These are phyloP conservation scores for Hygrophoropsis aurantiaca DNA, from an alignment of 768 basidiomycete species.

Conservation along the genomic window DNA sequence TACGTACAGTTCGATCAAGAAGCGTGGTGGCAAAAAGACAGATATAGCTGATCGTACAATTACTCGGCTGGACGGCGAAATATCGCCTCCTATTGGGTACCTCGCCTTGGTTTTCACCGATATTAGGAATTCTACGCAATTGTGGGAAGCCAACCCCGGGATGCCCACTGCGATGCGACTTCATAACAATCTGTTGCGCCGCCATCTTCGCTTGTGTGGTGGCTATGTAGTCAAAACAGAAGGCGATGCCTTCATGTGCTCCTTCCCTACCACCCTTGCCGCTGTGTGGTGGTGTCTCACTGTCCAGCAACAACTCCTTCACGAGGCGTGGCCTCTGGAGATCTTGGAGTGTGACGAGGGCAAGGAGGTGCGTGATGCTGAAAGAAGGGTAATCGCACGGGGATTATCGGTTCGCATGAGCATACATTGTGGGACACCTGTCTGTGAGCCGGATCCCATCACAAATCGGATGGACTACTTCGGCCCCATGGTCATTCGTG, in stretches of 20 bases:
- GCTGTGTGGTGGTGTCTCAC: conserved; percentile 90
- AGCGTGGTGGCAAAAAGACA: conserved; percentile 40
- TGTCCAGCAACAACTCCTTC: conserved; percentile 80
- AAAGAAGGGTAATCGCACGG: conserved; percentile 71
- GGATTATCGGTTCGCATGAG: conserved; percentile 97
- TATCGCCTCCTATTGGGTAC: conserved; percentile 82
- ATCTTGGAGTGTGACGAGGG: conserved; percentile 93
- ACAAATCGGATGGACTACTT: conserved; percentile 98
- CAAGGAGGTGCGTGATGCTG: conserved; percentile 65
- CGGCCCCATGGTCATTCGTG: conserved; percentile 93
- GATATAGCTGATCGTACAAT: conserved; percentile 59
- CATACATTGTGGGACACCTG: conserved; percentile 87
- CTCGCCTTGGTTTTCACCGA: conserved; percentile 96
- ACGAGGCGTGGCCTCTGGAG: conserved; percentile 89
- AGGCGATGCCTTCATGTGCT: conserved; percentile 99
- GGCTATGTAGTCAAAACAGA: conserved; percentile 99
- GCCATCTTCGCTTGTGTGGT: conserved; percentile 84
- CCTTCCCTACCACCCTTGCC: conserved; percentile 85
- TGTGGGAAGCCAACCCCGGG: conserved; percentile 95
- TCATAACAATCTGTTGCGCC: conserved; percentile 84
- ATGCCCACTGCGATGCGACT: conserved; percentile 93
- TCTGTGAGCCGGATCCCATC: conserved; percentile 89
- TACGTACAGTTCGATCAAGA: conserved; percentile 25
- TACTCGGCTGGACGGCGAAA: conserved; percentile 69
- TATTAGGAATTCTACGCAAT: conserved; percentile 92